Evolutionary conservation across 1,284 basidiomycete species (phyloP), one percentile per base, ranked within the genome.

Genomic region (Puccinia polysora): DNA sequence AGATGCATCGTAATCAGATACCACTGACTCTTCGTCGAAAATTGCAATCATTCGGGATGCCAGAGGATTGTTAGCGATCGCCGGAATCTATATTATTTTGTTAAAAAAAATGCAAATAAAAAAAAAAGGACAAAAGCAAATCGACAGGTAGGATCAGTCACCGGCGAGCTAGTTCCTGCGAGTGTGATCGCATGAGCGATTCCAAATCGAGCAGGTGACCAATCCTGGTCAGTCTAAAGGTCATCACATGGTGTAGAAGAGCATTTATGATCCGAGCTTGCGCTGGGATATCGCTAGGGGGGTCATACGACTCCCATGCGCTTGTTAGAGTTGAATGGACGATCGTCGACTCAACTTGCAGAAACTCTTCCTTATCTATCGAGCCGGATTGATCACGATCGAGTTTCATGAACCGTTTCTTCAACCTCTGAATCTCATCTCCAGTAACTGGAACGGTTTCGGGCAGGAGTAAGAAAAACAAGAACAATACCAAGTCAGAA

Each of bases 381-480:
- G 92, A 93, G 72, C 96, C 95, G 20, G 91, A 95, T 45, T 93
- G 92, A 81, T 98, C 94, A 85, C 90, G 89, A 81, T 98, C 96
- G 76, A 98, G 87, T 83, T 98, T 98, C 91, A 98, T 96, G 81
- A 98, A 98, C 59, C 95, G 87, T 81, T 97, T 97, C 85, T 97
- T 97, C 76, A 98, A 84, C 55, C 95, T 86, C 78, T 97, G 89
- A 75, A 97, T 83, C 82, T 97, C 93, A 73, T 87, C 85, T 52
- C 88, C 89, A 45, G 90, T 95, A 86, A 97, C 92, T 96, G 80
- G 30, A 62, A 56, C 12, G 62, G 45, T 49, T 49, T 32, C 60
- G 18, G 20, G 10, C 8, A 52, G 23, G 50, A 18, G 40, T 43
- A 8, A 8, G 23, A 50, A 50, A 10, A 50, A 50, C 5, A 4